Evolutionary conservation across 75 land plant genomes (phyloP).

Genomic region (Selaginella moellendorffii): DNA sequence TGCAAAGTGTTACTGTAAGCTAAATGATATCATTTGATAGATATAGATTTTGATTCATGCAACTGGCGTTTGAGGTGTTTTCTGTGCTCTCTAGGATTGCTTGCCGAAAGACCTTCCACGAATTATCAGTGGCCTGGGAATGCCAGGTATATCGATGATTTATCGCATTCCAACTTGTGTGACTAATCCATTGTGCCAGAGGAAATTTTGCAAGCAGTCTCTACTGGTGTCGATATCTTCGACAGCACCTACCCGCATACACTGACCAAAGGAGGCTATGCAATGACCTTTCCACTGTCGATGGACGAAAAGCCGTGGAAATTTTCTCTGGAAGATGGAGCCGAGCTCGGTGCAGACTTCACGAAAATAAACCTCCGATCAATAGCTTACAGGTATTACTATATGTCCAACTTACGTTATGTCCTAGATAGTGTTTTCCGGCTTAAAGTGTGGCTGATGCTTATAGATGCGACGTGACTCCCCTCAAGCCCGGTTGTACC

Average conservation of each 20-base stretch:
- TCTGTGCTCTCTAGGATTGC: slow-evolving; percentile 29
- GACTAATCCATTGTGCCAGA: slow-evolving; percentile 37
- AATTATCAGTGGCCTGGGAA: slow-evolving; percentile 54
- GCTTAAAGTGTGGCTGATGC: not conserved
- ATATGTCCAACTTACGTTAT: slow-evolving; percentile 37
- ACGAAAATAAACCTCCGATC: slow-evolving; percentile 74
- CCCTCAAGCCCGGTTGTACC: slow-evolving; percentile 41
- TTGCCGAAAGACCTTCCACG: slow-evolving; percentile 59
- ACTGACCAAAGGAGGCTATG: slow-evolving; percentile 75
- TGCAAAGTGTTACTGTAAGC: slow-evolving; percentile 45
- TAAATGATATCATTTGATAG: not conserved
- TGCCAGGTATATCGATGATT: slow-evolving; percentile 48
- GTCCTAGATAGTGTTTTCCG: not conserved
- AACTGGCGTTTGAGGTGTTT: not conserved
- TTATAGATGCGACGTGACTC: slow-evolving; percentile 58
- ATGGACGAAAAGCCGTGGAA: slow-evolving; percentile 16
- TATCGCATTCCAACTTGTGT: slow-evolving; percentile 4
- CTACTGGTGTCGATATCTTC: slow-evolving; percentile 77
- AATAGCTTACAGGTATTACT: slow-evolving; percentile 37
- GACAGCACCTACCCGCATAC: slow-evolving; percentile 79
- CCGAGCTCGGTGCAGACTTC: slow-evolving; percentile 31
- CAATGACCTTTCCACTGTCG: slow-evolving; percentile 47
- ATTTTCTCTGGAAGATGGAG: slow-evolving; percentile 9
- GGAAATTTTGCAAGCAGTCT: slow-evolving; percentile 81
- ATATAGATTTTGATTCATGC: not conserved